Base-by-base conservation (phyloP, 257 asterid species). In the Phtheirospermum japonicum region DNA sequence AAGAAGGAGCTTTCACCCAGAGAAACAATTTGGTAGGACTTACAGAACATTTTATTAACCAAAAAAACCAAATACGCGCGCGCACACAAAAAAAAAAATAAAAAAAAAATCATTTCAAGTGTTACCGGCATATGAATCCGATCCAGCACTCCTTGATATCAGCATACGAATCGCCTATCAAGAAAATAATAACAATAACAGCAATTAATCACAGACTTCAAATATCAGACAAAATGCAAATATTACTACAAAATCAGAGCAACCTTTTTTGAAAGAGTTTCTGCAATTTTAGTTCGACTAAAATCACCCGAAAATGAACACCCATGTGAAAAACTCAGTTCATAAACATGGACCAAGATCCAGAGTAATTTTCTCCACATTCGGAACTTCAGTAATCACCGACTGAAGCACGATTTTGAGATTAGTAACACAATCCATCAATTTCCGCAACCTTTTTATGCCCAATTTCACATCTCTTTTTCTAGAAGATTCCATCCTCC, bases 111-210 rank as follows among this genome's bases (percentile, higher is more conserved):
- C 64, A 56, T 46, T 64, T 46, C n/a, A 34, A 60, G n/a, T 30
- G 2, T 64, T 79, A 92, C 99, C 96, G 6, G 83, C 68, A 76
- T 73, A 77, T 2, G 94, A 87, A 67, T 72, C 76, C 17, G 97
- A 82, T 73, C 99, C 99, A 50, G 82, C 95, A 57, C 97, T 97
- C 74, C 65, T 86, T 11, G 99, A 86, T 57, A 92, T 78, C 85
- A 92, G 72, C 50, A 75, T 72, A 5, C 97, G 90, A 69, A 92
- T 89, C 6, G 90, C 99, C 97, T 90, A 80, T 14, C 59, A 37
- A 68, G 71, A 65, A 39, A 2, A 43, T 11, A 6, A 49, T 12
- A 59, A 33, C 2, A 30, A 14, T 53, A 31, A 33, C 30, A 16
- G 57, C 2, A 59, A 17, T 33, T 20, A 42, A 63, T 46, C 23